Evolutionary conservation across 805 yeast species (phyloP), one percentile per base, ranked within the genome.

Genomic region (Brettanomyces custersianus): DNA sequence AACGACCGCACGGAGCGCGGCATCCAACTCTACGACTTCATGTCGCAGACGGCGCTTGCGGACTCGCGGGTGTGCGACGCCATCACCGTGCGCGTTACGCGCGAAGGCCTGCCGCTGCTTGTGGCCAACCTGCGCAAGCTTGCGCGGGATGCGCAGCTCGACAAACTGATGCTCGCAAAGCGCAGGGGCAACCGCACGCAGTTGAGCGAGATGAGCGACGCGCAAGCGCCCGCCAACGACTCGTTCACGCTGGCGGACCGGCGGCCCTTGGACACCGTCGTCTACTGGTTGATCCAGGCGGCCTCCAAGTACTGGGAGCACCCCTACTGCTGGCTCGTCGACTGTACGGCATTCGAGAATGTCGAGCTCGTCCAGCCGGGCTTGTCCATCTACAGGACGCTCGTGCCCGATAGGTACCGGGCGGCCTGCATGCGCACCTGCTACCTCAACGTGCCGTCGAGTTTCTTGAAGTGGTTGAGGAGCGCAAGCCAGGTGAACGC

Each of bases 291-390:
- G 6, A 68, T 82, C 36, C 86, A 81, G 45, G 67, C 73, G 4
- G 70, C 79, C 13, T 70, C 80, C 35, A 80, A 78, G 49, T 66
- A 83, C 19, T 80, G 94, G 88, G 75, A 77, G 16, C 66, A 72
- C 22, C 74, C 73, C 38, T 83, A 69, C 51, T 72, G 74, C 40
- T 40, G 77, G 34, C 70, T 85, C 5, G 45, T 74, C 40, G 95
- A 86, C 53, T 75, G 83, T 44, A 81, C 94, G 0, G 78, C 76
- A 10, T 76, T 68, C 49, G 35, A 35, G 4, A 34, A 40, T 2
- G 48, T 37, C 26, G 33, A 29, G 4, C 10, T 45, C 4, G 36
- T 49, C 18, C 32, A 30, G 5, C 37, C 35, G 0, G 24, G 39
- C 3, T 26, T 40, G 10, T 44, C 47, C 9, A 27, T 51, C 2